A percentile compares a stretch with the other conserved stretches of the same genome.
These are phyloP conservation scores for Penicillium frequentans DNA, from an alignment of 2,329 filamentous ascomycete species.

Conservation along the genomic window DNA sequence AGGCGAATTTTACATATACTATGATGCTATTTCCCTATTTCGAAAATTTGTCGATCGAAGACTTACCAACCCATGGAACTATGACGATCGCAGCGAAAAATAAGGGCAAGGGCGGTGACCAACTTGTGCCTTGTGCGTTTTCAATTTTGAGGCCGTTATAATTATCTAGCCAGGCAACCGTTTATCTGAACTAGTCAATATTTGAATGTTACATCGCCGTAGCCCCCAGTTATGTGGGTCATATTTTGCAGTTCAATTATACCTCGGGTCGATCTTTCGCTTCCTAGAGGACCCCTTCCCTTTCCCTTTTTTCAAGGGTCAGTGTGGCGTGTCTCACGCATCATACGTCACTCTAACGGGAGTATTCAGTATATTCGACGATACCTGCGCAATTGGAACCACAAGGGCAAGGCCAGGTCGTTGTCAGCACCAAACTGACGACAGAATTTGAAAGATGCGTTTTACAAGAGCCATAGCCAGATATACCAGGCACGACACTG, in stretches of 20 bases:
- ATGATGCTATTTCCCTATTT: background rate
- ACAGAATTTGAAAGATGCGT: background rate
- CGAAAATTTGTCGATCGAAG: background rate
- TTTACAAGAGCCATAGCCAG: background rate
- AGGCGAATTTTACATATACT: background rate
- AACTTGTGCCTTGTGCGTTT: background rate
- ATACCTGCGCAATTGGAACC: background rate
- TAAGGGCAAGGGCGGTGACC: background rate
- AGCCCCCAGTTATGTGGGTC: background rate
- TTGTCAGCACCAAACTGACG: background rate
- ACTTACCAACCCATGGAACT: background rate
- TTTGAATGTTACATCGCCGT: background rate
- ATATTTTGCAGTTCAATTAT: background rate
- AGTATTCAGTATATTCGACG: no score
- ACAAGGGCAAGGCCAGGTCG: background rate
- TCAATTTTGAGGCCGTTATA: background rate
- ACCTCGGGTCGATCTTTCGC: background rate
- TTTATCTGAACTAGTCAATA: background rate
- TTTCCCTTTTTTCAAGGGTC: background rate
- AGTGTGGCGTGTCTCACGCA: background rate
- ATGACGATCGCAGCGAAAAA: background rate
- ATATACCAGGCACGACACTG: background rate
- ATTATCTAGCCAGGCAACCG: background rate
- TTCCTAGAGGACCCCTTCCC: background rate
- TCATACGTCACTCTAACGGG: background rate